Base-by-base conservation (phyloP, 2,329 filamentous ascomycete species). In the Diplocarpon mali region DNA sequence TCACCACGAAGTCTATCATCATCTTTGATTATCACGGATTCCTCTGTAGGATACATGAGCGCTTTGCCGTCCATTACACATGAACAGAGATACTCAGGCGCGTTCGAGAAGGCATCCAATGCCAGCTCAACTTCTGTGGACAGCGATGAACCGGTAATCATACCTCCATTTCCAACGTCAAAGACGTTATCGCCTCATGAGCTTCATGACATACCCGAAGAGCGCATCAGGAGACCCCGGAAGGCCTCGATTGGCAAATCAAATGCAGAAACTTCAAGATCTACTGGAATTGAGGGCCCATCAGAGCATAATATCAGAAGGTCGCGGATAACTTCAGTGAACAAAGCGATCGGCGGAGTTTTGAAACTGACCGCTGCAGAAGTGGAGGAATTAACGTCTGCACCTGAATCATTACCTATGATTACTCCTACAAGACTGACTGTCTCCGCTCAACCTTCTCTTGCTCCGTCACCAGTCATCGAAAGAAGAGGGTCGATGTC, bases 201-300 rank as follows among this genome's bases (percentile, higher is more conserved):
- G 14, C 53, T 59, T 20, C 49, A 56, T 47, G 54, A 57, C 40
- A 56, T 60, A 30, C 56, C 53, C 10, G 60, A 60, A 42, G 57
- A 60, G 46, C 55, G 49, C 35, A 28, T 49, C 32, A 51, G 45
- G 24, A 48, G 42, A 35, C 35, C 39, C 16, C 47, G 54, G 35
- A 58, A 56, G 31, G 28, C 48, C 11, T 58, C 57, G 8, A 34
- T 49, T 1, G 43, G 49, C 2, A 56, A 50, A 38, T 41, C 34
- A 9, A 49, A 48, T 39, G 48, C 11, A 32, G 30, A 68, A 39
- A 61, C 76, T 40, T 69, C 71, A 44, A 69, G 73, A 32, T 65
- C 80, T 16, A 77, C 76, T 31, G 73, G 77, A 54, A 77, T 80
- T 57, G 70, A 76, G 42, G 71, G 75, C 46, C 62, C 80, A 46